Evolutionary conservation across 345 rosid genomes (phyloP).

Genomic region (Eucalyptus paniculata): DNA sequence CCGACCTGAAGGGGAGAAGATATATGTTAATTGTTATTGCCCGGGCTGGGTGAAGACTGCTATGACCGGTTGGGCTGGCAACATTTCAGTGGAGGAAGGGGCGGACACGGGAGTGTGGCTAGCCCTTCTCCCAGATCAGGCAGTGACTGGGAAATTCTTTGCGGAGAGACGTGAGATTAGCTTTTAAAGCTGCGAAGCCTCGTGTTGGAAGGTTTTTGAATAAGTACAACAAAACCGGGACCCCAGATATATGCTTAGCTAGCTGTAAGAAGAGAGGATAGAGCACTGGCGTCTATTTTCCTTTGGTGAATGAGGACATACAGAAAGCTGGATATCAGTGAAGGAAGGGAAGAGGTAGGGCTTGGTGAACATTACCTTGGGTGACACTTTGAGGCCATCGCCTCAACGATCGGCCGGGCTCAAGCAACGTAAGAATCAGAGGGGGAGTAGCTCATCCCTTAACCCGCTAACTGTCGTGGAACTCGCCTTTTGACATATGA

Average conservation of each 20-base stretch:
- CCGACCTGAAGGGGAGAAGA: slow-evolving; percentile 69
- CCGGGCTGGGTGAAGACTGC: slow-evolving; percentile 99
- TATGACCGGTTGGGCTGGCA: slow-evolving; percentile 95
- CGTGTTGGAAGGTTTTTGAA: neutral
- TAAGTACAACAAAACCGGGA: neutral
- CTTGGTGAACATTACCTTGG: neutral
- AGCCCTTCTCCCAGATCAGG: slow-evolving; percentile 66
- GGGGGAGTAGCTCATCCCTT: neutral
- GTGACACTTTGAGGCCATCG: neutral
- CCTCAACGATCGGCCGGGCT: neutral
- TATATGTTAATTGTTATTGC: slow-evolving; percentile 77
- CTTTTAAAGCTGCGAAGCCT: slow-evolving; percentile 21
- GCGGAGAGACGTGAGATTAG: slow-evolving; percentile 86
- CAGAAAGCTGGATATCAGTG: neutral
- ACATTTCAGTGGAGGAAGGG: slow-evolving; percentile 58
- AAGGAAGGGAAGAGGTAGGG: neutral
- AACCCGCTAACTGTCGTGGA: neutral
- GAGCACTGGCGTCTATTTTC: neutral
- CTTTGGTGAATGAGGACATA: neutral
- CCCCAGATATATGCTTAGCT: neutral
- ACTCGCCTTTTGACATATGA: neutral
- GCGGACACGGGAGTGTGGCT: slow-evolving; percentile 98
- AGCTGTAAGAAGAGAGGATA: neutral
- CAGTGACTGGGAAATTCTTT: slow-evolving; percentile 72
- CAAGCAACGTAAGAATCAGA: neutral